Evolutionary conservation across 2,329 filamentous ascomycete species (phyloP).

Genomic region (Phialophora macrospora): DNA sequence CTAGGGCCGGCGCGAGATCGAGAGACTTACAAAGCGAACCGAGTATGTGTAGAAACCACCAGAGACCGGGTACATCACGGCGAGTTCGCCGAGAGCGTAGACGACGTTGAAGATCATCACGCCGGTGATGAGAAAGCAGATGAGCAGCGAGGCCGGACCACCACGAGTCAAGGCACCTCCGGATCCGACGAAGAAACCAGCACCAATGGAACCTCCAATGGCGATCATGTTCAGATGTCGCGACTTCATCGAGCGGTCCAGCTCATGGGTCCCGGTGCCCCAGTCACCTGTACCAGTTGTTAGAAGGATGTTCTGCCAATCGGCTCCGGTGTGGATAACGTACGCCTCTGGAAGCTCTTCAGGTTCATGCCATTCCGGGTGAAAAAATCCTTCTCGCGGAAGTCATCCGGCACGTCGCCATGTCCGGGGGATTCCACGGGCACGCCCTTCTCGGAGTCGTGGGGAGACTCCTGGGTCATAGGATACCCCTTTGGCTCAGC

Average conservation of each 20-base stretch:
- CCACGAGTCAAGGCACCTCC: slow-evolving; percentile 71
- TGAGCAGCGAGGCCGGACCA: slow-evolving; percentile 74
- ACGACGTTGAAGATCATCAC: slow-evolving; percentile 90
- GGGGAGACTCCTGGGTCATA: slow-evolving; percentile 12
- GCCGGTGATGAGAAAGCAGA: slow-evolving; percentile 78
- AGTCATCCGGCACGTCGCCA: slow-evolving; percentile 22
- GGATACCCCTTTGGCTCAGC: slow-evolving; percentile 11
- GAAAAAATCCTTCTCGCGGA: slow-evolving; percentile 36
- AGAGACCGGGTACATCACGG: slow-evolving; percentile 85
- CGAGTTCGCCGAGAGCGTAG: slow-evolving; percentile 88
- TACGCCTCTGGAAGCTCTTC: slow-evolving; percentile 38
- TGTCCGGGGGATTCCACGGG: slow-evolving; percentile 7
- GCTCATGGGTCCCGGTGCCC: slow-evolving; percentile 17
- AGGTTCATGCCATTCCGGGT: slow-evolving; percentile 40
- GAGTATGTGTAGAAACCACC: slow-evolving; percentile 93
- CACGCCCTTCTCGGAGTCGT: slow-evolving; percentile 23
- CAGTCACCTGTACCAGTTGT: slow-evolving; percentile 24
- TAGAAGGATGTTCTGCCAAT: slow-evolving; percentile 2
- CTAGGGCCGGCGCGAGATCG: too few relatives aligned
- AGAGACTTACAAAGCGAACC: slow-evolving; percentile 77
- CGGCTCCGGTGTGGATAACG: slow-evolving; percentile 3
- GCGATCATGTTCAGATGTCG: slow-evolving; percentile 73
- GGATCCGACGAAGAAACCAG: slow-evolving; percentile 85
- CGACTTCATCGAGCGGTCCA: slow-evolving; percentile 41
- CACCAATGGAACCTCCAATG: slow-evolving; percentile 59